phyloP scores from a whole-genome alignment of 495 filamentous ascomycete species.

The Paragyromitra xinjiangensis region DNA sequence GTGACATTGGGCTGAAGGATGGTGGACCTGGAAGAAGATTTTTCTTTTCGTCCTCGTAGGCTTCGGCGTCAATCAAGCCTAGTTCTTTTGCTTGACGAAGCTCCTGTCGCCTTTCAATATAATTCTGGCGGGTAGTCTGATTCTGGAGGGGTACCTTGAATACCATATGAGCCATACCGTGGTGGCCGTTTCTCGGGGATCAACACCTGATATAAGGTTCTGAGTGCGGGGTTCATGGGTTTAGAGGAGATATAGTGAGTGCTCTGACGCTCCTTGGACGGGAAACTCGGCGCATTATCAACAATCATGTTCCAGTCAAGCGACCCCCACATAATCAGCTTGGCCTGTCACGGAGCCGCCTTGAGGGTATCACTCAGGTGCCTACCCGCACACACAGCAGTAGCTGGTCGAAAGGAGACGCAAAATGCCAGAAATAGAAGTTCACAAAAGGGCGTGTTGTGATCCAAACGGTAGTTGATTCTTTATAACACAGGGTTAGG shows the following conservation, averaged over 20 bases:
- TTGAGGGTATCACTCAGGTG: background rate
- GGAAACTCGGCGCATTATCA: constrained; percentile 23
- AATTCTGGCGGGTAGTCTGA: constrained; percentile 49
- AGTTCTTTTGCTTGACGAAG: constrained; percentile 36
- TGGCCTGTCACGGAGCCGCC: constrained; percentile 9
- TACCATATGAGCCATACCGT: constrained; percentile 55
- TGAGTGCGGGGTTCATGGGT: constrained; percentile 25
- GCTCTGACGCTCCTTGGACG: background rate
- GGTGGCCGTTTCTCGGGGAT: constrained; percentile 3
- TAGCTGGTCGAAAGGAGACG: background rate
- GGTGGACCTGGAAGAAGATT: constrained; percentile 10
- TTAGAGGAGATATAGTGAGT: constrained; percentile 23
- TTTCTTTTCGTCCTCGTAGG: constrained; percentile 49
- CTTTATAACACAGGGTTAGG: constrained; percentile 36
- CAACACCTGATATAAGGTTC: background rate
- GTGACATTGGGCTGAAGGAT: background rate
- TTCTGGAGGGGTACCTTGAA: constrained; percentile 54
- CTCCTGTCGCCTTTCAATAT: constrained; percentile 41
- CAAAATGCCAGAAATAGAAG: constrained; percentile 5
- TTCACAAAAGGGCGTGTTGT: background rate
- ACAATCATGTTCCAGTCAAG: background rate
- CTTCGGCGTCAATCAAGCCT: constrained; percentile 38
- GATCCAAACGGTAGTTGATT: background rate
- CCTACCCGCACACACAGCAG: constrained; percentile 8
- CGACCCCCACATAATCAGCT: constrained; percentile 5